A percentile compares a stretch with the other conserved stretches of the same genome.
These are phyloP conservation scores for Pyrus communis DNA, from an alignment of 306 rosid genomes.

Conservation along the genomic window DNA sequence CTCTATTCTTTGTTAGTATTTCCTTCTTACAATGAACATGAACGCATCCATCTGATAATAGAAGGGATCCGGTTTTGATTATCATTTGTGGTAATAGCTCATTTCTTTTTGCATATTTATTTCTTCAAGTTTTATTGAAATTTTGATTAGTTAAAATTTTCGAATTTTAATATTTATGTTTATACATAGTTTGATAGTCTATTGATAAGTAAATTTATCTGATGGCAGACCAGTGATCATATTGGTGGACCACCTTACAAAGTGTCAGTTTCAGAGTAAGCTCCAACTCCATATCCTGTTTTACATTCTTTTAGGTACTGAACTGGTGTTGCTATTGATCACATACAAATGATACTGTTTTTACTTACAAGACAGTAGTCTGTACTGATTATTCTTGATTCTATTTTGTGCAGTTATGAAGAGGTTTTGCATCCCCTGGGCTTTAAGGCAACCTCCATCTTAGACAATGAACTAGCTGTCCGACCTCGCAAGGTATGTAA, in stretches of 20 bases:
- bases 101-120: neutral
- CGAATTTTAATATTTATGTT: neutral
- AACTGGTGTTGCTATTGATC: neutral
- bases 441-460: conserved; percentile 22
- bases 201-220: neutral
- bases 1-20: neutral
- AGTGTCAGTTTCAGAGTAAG: conserved; percentile 35
- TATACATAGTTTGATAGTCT: neutral
- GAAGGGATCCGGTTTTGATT: neutral
- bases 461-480: conserved; percentile 31
- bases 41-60: neutral
- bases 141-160: neutral
- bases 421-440: conserved; percentile 35
- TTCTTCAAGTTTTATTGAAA: neutral
- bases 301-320: neutral
- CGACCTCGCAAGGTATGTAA: conserved; percentile 30
- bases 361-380: neutral
- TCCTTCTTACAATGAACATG: neutral
- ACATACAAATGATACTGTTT: neutral
- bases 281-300: neutral
- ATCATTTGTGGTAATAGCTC: neutral
- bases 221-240: conserved; percentile 22
- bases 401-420: conserved; percentile 26
- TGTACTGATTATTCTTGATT: neutral
- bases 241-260: conserved; percentile 40